These are phyloP conservation scores for Trypanosoma boissoni DNA, from an alignment of 208 protist genomes.

Conservation along the genomic window DNA sequence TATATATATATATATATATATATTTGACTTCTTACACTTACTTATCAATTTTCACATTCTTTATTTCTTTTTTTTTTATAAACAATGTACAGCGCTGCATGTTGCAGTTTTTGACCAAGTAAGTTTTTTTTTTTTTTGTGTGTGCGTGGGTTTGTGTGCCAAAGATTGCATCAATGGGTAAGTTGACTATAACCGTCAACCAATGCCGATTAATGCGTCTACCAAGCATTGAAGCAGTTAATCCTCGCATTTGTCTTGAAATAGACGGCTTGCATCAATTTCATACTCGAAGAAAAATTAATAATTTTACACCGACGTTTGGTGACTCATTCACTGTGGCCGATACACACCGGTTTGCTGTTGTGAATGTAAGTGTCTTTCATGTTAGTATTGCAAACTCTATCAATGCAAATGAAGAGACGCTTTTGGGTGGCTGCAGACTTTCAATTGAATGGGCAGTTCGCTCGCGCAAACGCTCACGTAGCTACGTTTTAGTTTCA, in stretches of 20 bases:
- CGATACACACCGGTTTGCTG: constrained; percentile 75
- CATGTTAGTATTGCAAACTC: constrained; percentile 14
- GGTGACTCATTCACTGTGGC: constrained; percentile 71
- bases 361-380: constrained; percentile 65
- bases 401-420: constrained; percentile 11
- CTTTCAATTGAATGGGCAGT: constrained; percentile 62
- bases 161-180: constrained; percentile 37
- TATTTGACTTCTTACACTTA: neutral
- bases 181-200: constrained; percentile 57
- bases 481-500: constrained; percentile 38
- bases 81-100: no score
- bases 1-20: constrained; percentile 10
- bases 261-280: constrained; percentile 78
- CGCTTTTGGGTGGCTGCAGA: constrained; percentile 64
- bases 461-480: constrained; percentile 37
- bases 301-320: constrained; percentile 42
- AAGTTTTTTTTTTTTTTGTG: constrained; percentile 21
- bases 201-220: constrained; percentile 37
- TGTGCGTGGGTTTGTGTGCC: constrained; percentile 14
- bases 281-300: constrained; percentile 38
- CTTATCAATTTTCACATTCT: neutral
- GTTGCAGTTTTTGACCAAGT: constrained; percentile 13
- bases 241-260: constrained; percentile 46
- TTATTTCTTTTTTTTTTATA: constrained; percentile 6
- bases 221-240: constrained; percentile 32